phyloP scores from a whole-genome alignment of 2,329 filamentous ascomycete genomes.

The Mycocentrospora acerina region DNA sequence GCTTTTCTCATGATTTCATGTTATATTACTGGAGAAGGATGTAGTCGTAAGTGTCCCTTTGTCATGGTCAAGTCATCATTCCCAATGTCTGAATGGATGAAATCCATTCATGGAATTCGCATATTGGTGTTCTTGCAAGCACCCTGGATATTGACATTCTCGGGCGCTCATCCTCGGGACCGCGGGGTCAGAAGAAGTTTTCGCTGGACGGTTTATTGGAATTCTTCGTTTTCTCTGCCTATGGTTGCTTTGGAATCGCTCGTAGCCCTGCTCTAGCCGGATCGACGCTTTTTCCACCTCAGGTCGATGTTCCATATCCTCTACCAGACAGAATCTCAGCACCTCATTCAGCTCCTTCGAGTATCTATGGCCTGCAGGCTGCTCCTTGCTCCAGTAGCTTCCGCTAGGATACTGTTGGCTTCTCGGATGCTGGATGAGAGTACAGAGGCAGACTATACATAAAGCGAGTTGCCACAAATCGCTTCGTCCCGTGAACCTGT shows the following conservation, averaged over 20 bases:
- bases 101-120: no score
- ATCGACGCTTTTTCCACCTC: conserved; percentile 1
- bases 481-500: conserved; percentile 4
- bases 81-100: no score
- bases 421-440: conserved; percentile 1
- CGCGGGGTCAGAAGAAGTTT: no score
- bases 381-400: conserved; percentile 3
- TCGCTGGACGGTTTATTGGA: no score
- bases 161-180: no score
- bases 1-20: no score
- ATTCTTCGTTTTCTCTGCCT: no score
- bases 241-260: not conserved
- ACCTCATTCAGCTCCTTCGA: conserved; percentile 6
- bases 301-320: conserved; percentile 1
- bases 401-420: conserved; percentile 6
- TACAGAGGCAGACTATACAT: conserved; percentile 16
- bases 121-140: no score
- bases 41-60: no score
- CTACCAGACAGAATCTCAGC: conserved; percentile 5
- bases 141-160: no score
- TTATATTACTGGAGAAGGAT: no score
- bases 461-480: conserved; percentile 22
- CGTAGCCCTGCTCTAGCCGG: conserved; percentile 2
- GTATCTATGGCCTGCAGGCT: conserved; percentile 10
- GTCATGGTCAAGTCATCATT: no score